phyloP scores from a whole-genome alignment of 306 rosid genomes.

The Prunus mira region DNA sequence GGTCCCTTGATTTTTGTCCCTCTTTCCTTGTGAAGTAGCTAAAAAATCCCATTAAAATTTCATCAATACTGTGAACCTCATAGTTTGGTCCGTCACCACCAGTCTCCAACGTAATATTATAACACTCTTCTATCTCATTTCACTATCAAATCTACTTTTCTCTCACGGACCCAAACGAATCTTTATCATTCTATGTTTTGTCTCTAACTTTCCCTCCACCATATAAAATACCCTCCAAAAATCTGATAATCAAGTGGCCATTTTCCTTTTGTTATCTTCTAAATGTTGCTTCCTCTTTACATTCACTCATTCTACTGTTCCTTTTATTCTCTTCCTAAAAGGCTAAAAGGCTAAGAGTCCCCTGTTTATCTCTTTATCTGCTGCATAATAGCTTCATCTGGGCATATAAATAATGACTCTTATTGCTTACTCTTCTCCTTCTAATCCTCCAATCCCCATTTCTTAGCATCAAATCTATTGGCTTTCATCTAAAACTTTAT shows the following conservation, averaged over 20 bases:
- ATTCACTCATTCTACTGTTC: constrained; percentile 3
- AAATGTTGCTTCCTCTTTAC: constrained; percentile 1
- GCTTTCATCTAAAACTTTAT: constrained; percentile 3
- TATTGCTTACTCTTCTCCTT: constrained; percentile 16
- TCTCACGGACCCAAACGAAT: constrained; percentile 47
- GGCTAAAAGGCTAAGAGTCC: not conserved
- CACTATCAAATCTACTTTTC: constrained; percentile 4
- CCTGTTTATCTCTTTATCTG: not conserved
- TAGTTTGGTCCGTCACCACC: constrained; percentile 32
- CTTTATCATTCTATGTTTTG: constrained; percentile 41
- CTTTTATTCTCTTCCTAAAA: not conserved
- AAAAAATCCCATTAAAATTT: constrained; percentile 21
- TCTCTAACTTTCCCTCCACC: constrained; percentile 33
- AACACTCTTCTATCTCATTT: not conserved
- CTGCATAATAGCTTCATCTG: constrained; percentile 7
- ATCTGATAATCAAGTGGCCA: constrained; percentile 13
- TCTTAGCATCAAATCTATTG: not conserved
- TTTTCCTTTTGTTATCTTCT: constrained; percentile 38
- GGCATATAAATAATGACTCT: constrained; percentile 6
- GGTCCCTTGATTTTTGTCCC: not conserved
- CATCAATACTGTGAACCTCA: constrained; percentile 17
- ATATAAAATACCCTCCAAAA: constrained; percentile 20
- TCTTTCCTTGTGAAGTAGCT: not conserved
- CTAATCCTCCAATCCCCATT: not conserved
- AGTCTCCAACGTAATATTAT: not conserved